phyloP scores from a whole-genome alignment of 1,284 basidiomycete genomes.

The Cystobasidium sp. region DNA sequence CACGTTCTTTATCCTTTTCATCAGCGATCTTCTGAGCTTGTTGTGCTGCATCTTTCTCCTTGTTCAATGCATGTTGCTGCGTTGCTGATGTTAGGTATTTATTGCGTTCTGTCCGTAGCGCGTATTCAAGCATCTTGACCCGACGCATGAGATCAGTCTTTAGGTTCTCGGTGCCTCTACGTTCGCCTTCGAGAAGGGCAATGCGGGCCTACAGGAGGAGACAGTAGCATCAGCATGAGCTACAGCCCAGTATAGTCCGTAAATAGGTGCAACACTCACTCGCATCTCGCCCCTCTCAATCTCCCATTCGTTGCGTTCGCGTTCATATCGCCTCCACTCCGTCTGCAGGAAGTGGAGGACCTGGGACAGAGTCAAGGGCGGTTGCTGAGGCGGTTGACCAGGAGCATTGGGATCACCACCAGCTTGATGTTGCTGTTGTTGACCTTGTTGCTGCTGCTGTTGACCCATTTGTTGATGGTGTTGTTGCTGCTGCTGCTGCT shows the following conservation, averaged over 20 bases:
- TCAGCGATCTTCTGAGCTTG: constrained; percentile 4
- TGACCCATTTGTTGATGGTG: constrained; percentile 25
- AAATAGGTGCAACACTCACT: constrained; percentile 64
- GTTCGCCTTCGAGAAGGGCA: constrained; percentile 94
- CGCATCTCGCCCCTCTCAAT: constrained; percentile 99
- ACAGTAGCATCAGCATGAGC: not conserved
- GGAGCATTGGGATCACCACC: not conserved
- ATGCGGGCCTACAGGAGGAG: constrained; percentile 74
- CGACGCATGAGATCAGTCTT: constrained; percentile 93
- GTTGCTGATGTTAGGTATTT: constrained; percentile 21
- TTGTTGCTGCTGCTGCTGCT: constrained; percentile 29
- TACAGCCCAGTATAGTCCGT: not conserved
- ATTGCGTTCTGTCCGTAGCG: constrained; percentile 88
- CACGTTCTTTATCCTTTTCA: constrained; percentile 27
- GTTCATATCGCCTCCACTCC: constrained; percentile 89
- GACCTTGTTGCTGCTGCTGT: constrained; percentile 18
- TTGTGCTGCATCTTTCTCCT: constrained; percentile 45
- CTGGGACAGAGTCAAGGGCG: constrained; percentile 78
- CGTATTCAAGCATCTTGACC: constrained; percentile 99
- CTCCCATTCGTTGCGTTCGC: constrained; percentile 99
- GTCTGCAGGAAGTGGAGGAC: constrained; percentile 97
- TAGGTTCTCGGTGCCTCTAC: constrained; percentile 93
- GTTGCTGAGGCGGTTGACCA: constrained; percentile 20
- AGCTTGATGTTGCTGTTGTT: constrained; percentile 8
- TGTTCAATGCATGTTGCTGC: constrained; percentile 61